Evolutionary conservation across 2,329 filamentous ascomycete species (phyloP).

Genomic region (Fusarium paranaense): DNA sequence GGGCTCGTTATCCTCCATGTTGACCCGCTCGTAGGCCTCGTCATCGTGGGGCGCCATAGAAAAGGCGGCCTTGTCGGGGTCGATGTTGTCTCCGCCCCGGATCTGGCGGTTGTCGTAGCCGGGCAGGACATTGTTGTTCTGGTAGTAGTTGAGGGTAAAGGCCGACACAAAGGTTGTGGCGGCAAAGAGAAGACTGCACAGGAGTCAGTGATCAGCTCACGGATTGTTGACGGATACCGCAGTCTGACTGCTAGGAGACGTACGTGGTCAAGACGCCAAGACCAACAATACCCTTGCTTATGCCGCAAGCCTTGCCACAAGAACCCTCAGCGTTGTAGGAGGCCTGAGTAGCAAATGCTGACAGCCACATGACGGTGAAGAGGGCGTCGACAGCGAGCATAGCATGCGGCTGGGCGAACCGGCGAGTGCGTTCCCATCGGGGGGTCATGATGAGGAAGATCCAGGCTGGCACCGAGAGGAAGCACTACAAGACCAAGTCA

Average conservation of each 20-base stretch:
- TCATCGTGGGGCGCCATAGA: conserved; percentile 75
- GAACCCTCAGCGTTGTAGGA: conserved; percentile 68
- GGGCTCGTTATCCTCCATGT: conserved; percentile 65
- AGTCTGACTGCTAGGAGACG: conserved; percentile 42
- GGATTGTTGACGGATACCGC: neutral
- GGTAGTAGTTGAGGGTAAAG: conserved; percentile 71
- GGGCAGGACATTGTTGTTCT: conserved; percentile 70
- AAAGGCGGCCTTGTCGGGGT: conserved; percentile 77
- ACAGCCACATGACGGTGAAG: conserved; percentile 73
- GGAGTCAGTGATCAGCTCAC: conserved; percentile 5
- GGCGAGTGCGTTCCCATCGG: conserved; percentile 70
- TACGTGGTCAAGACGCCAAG: conserved; percentile 73
- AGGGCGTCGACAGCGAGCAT: conserved; percentile 70
- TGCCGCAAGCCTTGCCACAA: conserved; percentile 67
- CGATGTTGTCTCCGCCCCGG: conserved; percentile 63
- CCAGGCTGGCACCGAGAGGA: conserved; percentile 72
- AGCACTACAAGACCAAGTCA: conserved; percentile 61
- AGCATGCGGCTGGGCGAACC: conserved; percentile 70
- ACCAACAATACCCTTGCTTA: conserved; percentile 73
- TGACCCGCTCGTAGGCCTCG: conserved; percentile 72
- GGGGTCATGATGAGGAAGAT: conserved; percentile 75
- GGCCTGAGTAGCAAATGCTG: conserved; percentile 74
- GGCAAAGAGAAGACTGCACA: conserved; percentile 65
- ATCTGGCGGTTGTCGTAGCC: conserved; percentile 67
- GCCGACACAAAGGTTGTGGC: conserved; percentile 66